Evolutionary conservation across 306 rosid genomes (phyloP).

Genomic region (Inga laurina): DNA sequence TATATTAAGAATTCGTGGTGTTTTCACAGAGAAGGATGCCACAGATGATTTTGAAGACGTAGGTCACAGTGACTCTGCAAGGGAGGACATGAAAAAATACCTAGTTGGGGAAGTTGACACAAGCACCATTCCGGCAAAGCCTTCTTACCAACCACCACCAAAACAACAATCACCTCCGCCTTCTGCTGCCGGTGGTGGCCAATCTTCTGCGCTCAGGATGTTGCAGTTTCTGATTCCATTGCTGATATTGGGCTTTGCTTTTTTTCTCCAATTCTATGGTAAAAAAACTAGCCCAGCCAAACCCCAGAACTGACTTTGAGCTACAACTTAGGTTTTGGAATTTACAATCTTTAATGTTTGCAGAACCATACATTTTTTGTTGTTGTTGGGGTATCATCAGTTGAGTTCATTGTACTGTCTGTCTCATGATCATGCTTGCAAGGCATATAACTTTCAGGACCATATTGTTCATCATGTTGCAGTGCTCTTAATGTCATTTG

Average conservation of each 20-base stretch:
- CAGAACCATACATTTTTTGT: background rate
- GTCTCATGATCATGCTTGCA: conserved; percentile 8
- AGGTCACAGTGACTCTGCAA: conserved; percentile 75
- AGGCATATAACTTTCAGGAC: background rate
- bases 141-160: conserved; percentile 20
- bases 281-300: conserved; percentile 39
- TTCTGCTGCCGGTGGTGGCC: conserved; percentile 20
- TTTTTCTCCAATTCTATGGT: conserved; percentile 57
- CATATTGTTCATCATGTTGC: conserved; percentile 3
- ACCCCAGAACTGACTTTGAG: conserved; percentile 30
- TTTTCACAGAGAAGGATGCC: conserved; percentile 75
- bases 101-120: conserved; percentile 63
- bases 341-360: conserved; percentile 7
- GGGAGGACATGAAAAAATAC: conserved; percentile 60
- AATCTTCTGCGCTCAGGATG: conserved; percentile 48
- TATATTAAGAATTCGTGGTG: conserved; percentile 27
- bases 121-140: conserved; percentile 51
- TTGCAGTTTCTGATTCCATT: conserved; percentile 65
- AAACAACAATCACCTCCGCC: conserved; percentile 23
- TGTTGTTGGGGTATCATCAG: conserved; percentile 2
- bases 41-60: conserved; percentile 83
- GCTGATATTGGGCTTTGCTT: conserved; percentile 64
- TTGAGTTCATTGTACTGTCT: conserved; percentile 4
- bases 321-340: conserved; percentile 14
- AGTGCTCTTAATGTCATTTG: conserved; percentile 12